Base-by-base conservation (phyloP, 169 alveolate genomes). In the Plasmodium cynomolgi region DNA sequence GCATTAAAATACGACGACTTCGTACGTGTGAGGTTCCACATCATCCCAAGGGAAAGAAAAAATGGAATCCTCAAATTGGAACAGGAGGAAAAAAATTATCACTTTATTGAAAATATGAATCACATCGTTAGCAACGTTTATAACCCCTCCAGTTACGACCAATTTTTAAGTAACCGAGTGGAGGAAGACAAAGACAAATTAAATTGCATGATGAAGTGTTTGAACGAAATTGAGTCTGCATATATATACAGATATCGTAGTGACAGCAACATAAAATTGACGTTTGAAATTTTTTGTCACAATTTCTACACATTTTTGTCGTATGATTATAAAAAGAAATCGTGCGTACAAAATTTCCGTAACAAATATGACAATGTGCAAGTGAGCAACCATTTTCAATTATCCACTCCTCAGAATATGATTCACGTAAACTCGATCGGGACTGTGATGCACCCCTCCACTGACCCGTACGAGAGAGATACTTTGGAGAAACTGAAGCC, bases 171-270 rank as follows among this genome's bases (percentile, higher is more conserved):
- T 68, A 56, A 91, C 54, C 7, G 54, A 41, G 29, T 68, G 37
- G 68, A 71, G 23, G 91, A 81, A 68, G 95, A 91, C 17, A 91
- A 58, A 29, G 91, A 80, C n/a, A 91, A 91, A 91, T 81, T 91
- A 81, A 37, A 81, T 6, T 81, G 73, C 13, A 91, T 91, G 95
- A 26, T 91, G 56, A 91, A 91, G 54, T 47, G 47, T 9, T 23
- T 91, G 0, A 91, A 81, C 44, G 95, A 91, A 81, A 91, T 91
- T 41, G 95, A 91, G 74, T 81, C 84, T 26, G 95, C 95, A n/a
- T 91, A 91, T 44, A 81, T 91, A 6, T 91, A 91, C 58, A 81
- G 83, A 81, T 91, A 91, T 33, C 41, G 95, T 8, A 91, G 95
- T 75, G 95, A 91, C 74, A 71, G 80, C 23, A 91, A 91, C 37